Base-by-base conservation (phyloP, 2,329 filamentous ascomycete genomes). In the Gremmenia infestans region DNA sequence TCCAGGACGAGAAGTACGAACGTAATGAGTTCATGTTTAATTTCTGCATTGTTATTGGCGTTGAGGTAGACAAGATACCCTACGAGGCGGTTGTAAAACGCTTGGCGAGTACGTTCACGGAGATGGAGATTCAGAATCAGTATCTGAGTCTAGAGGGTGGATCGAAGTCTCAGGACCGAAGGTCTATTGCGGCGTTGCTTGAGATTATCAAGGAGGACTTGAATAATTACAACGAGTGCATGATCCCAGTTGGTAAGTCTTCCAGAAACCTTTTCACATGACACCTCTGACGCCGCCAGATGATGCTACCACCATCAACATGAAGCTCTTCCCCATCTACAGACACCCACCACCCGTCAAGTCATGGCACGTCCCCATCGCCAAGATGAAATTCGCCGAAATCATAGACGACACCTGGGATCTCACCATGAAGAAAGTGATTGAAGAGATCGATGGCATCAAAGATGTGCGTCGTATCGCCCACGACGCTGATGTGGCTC, bases 21-120 rank as follows among this genome's bases (percentile, higher is more conserved):
- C 87, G 94, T 56, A 96, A 96, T 73, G 90, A 96, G 72, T 97
- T 97, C 77, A 96, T 97, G 69, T 99, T 97, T 82, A 97, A 97
- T 72, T 96, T 97, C 69, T 91, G 91, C 57, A 78, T 97, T 46
- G 87, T 96, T 28, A 78, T 96, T 50, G 82, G 88, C 50, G 81
- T 85, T 55, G 76, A 81, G 36, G 77, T 80, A 4, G 89, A 95
- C 68, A 88, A 88, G 70, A 82, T 82, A 49, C 87, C 86, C 36
- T 96, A 91, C 71, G 90, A 92, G 72, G 86, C 86, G 61, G 89
- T 97, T 35, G 91, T 96, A 53, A 80, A 88, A 62, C 89, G 96
- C 66, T 78, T 97, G 50, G 94, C 93, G 2, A 81, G 87, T 59
- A 84, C 94, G 28, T 91, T 97, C 76, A 85, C 88, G 60, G 90